These are phyloP conservation scores for Coemansia sp. DNA, from an alignment of 192 early-diverging fungal species.

Conservation along the genomic window DNA sequence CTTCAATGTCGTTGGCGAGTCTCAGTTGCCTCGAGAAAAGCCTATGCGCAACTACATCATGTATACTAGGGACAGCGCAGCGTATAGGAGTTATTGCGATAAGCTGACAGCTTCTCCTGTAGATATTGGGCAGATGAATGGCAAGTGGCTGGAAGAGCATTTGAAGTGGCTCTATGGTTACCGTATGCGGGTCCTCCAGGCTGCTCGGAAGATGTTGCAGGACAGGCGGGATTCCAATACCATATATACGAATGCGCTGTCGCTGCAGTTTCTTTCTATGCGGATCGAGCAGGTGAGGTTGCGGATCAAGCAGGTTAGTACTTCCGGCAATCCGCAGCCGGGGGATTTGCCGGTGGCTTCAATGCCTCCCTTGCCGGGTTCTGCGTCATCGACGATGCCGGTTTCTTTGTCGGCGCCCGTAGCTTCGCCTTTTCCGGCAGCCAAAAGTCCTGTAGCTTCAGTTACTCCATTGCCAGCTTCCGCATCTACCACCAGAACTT, in stretches of 20 bases:
- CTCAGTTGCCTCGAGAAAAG: too few species aligned
- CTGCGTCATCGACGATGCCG: neutral
- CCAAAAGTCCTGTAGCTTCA: too few species aligned
- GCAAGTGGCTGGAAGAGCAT: neutral
- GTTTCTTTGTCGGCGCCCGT: neutral
- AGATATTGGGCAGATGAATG: neutral
- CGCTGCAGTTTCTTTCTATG: conserved; percentile 4
- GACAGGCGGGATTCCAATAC: neutral
- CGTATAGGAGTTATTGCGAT: neutral
- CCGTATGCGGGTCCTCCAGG: neutral
- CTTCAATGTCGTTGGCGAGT: neutral
- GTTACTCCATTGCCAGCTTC: too few species aligned
- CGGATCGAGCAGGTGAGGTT: conserved; percentile 1
- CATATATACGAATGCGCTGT: neutral
- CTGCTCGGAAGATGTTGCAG: neutral
- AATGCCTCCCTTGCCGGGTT: too few species aligned
- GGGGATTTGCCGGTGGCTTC: too few species aligned
- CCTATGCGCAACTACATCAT: neutral
- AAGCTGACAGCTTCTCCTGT: neutral
- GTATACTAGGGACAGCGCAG: neutral
- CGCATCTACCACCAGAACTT: too few species aligned
- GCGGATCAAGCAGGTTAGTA: neutral
- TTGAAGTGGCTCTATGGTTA: neutral
- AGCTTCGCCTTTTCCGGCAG: too few species aligned
- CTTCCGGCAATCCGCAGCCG: too few species aligned